Evolutionary conservation across 768 basidiomycete genomes (phyloP), one percentile per base, ranked within the genome.

Genomic region (Tulasnella sp.): DNA sequence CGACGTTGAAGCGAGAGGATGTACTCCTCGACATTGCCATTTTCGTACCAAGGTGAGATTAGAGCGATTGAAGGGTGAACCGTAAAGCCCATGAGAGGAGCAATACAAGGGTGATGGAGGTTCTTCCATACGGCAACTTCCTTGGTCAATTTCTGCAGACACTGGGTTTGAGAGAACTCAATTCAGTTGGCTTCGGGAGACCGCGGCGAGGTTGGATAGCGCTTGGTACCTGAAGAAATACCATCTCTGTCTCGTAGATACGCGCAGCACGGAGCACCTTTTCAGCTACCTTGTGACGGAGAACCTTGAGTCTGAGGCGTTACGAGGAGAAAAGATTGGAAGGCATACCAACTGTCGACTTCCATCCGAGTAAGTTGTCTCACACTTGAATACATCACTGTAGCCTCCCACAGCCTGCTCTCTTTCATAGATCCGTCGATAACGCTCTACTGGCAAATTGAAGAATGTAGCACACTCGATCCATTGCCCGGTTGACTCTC

Each of bases 321-420:
- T n/a, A n/a, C n/a, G n/a, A n/a, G n/a, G n/a, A n/a, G 16, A 27
- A 12, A 34, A 36, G 62, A n/a, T n/a, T n/a, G n/a, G n/a, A n/a
- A n/a, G n/a, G n/a, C 44, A 27, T 31, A 52, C 75, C 8, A 42
- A 24, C 31, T 62, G 44, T 16, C 27, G n/a, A 34, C 39, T 52
- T 0, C n/a, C 18, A 24, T 74, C 75, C 18, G 38, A 38, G 34
- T 76, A 76, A 21, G n/a, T 40, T 27, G 46, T 48, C 31, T 52
- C 44, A 36, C 44, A 76, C 52, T 34, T 39, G 48, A 46, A 76
- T 14, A 76, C 56, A 39, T 76, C 44, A 52, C 75, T 76, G 24
- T 56, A 76, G 4, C 75, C 75, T 24, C 75, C 75, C 14, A 7
- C 5, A 16, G 75, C 75, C 16, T 68, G 62, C 16, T 31, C 31